These are phyloP conservation scores for Dioscorea cayenensis DNA, from an alignment of 116 monocot genomes.

Conservation along the genomic window DNA sequence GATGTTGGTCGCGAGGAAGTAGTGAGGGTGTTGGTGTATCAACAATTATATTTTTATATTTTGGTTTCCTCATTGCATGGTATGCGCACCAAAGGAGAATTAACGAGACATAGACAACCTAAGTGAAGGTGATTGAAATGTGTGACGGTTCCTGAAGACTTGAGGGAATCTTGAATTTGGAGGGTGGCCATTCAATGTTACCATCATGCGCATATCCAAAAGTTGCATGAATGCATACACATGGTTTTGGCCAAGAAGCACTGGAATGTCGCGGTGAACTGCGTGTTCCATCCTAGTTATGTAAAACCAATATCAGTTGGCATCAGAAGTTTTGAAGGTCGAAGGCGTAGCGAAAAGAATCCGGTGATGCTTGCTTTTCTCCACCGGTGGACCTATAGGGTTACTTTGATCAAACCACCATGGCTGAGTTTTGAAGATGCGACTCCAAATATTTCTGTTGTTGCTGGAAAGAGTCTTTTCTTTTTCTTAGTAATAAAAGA, in stretches of 20 bases:
- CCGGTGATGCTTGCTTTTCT: slow-evolving; percentile 20
- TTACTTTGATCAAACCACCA: slow-evolving; percentile 47
- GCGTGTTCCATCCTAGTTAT: slow-evolving; percentile 66
- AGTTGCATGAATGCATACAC: slow-evolving; percentile 68
- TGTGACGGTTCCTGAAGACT: slow-evolving; percentile 38
- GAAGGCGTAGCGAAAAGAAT: slow-evolving; percentile 43
- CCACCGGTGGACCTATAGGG: slow-evolving; percentile 43
- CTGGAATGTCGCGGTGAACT: slow-evolving; percentile 58
- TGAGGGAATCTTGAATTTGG: slow-evolving; percentile 40
- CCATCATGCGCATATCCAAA: slow-evolving; percentile 73
- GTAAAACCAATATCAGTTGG: slow-evolving; percentile 65
- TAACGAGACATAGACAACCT: slow-evolving; percentile 26
- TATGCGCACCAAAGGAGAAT: slow-evolving; percentile 18
- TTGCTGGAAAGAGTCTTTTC: not conserved
- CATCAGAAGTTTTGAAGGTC: slow-evolving; percentile 14
- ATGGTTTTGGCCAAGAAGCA: slow-evolving; percentile 46
- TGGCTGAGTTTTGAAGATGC: slow-evolving; percentile 24
- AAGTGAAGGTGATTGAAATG: slow-evolving; percentile 36
- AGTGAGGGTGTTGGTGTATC: too few species aligned
- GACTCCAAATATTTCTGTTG: not conserved
- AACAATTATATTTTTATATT: too few species aligned
- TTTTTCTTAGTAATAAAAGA: not conserved
- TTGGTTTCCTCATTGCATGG: too few species aligned
- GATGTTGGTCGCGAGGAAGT: too few species aligned
- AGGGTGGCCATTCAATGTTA: slow-evolving; percentile 57